phyloP scores from a whole-genome alignment of 176 grass and related monocot genomes.

The Hsuehochloa calcarea region DNA sequence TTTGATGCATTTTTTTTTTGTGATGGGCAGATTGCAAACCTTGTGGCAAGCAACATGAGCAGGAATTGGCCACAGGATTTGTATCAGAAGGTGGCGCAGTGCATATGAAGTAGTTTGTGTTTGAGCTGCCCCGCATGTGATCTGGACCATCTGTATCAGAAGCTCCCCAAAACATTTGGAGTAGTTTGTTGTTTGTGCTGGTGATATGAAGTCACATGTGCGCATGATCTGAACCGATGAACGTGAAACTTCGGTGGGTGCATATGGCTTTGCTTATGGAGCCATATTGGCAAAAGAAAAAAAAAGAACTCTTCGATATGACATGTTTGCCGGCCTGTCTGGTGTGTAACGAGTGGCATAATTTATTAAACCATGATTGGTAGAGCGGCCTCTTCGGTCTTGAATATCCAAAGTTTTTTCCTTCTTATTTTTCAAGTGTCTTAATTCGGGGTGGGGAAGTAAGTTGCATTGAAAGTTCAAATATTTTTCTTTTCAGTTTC shows the following conservation, averaged over 20 bases:
- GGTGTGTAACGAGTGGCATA: background rate
- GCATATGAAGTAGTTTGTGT: constrained; percentile 51
- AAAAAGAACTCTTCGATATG: background rate
- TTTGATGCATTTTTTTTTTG: constrained; percentile 31
- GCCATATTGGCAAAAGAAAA: background rate
- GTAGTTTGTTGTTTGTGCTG: background rate
- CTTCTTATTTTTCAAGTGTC: background rate
- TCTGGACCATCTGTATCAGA: constrained; percentile 9
- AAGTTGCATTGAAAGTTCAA: too few relatives aligned
- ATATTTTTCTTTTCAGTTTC: too few relatives aligned
- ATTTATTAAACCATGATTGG: background rate
- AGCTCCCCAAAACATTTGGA: background rate
- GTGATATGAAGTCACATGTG: background rate
- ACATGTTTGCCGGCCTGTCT: background rate
- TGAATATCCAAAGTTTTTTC: background rate
- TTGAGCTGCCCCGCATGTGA: background rate
- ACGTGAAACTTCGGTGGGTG: background rate
- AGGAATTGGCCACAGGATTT: constrained; percentile 94
- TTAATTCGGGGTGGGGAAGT: background rate
- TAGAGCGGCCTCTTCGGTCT: background rate
- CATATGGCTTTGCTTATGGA: background rate
- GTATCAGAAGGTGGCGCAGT: constrained; percentile 86
- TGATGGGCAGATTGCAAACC: constrained; percentile 70
- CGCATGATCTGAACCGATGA: background rate
- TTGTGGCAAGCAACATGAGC: constrained; percentile 88